phyloP scores from a whole-genome alignment of 2,329 filamentous ascomycete genomes.

The Trichoderma atroviride region DNA sequence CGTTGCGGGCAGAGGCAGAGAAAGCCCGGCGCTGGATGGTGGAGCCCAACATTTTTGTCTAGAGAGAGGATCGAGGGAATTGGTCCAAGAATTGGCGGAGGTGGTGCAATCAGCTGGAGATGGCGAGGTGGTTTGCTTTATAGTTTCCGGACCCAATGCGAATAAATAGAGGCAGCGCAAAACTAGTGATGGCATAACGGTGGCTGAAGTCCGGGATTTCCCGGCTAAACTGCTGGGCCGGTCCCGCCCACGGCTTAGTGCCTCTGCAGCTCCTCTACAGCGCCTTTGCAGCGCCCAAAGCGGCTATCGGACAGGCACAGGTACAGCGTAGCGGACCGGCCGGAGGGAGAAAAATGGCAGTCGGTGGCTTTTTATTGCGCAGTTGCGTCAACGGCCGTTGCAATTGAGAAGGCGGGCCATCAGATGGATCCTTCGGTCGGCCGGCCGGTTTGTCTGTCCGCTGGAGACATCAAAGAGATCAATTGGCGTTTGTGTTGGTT shows the following conservation, averaged over 20 bases:
- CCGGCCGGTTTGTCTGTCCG: not conserved
- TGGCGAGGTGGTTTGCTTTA: slow-evolving; percentile 22
- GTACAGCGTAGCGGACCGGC: slow-evolving; percentile 3
- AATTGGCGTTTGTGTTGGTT: not conserved
- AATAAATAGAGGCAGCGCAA: slow-evolving; percentile 14
- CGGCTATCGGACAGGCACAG: not conserved
- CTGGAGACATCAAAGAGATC: no score
- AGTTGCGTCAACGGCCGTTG: not conserved
- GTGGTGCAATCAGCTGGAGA: slow-evolving; percentile 15
- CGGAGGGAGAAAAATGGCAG: slow-evolving; percentile 10
- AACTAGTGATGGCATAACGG: slow-evolving; percentile 16
- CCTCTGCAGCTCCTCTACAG: not conserved
- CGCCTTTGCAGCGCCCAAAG: not conserved
- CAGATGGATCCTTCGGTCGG: not conserved
- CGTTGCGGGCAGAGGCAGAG: slow-evolving; percentile 76
- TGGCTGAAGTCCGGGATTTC: slow-evolving; percentile 33
- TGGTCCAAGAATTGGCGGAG: slow-evolving; percentile 26
- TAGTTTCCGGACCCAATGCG: slow-evolving; percentile 3
- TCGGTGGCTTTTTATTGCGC: not conserved
- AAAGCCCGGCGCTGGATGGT: slow-evolving; percentile 76
- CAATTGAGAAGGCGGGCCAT: not conserved
- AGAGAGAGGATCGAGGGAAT: slow-evolving; percentile 27
- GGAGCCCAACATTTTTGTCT: slow-evolving; percentile 69
- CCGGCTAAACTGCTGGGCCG: slow-evolving; percentile 18
- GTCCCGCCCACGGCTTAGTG: not conserved